phyloP scores from a whole-genome alignment of 768 basidiomycete species.

The Hypholoma fasciculare region DNA sequence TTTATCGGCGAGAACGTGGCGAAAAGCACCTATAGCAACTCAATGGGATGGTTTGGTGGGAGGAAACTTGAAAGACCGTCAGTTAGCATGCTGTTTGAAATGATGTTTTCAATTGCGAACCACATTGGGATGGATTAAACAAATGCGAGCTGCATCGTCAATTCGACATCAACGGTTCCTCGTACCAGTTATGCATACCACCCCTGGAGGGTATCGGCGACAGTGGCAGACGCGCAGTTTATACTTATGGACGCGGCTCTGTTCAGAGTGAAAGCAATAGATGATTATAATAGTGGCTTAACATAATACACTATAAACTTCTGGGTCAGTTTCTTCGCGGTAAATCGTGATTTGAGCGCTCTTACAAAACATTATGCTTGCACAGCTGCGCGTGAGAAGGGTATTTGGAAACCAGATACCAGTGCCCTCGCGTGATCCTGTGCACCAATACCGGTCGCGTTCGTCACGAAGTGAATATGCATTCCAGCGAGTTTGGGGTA shows the following conservation, averaged over 20 bases:
- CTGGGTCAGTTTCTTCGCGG: not conserved
- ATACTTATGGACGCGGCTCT: not conserved
- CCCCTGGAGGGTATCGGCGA: not conserved
- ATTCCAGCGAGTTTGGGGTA: constrained; percentile 89
- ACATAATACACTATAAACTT: not conserved
- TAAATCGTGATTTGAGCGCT: not conserved
- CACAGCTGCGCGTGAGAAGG: constrained; percentile 48
- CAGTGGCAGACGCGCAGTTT: not conserved
- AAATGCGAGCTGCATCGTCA: too few relatives aligned
- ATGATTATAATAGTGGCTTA: not conserved
- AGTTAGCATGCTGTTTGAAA: too few relatives aligned
- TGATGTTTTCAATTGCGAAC: too few relatives aligned
- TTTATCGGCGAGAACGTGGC: too few relatives aligned
- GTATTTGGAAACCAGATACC: constrained; percentile 90
- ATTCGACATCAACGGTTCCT: too few relatives aligned
- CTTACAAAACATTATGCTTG: constrained; percentile 36
- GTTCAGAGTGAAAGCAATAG: not conserved
- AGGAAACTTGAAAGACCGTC: too few relatives aligned
- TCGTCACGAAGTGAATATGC: constrained; percentile 93
- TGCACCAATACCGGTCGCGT: constrained; percentile 83
- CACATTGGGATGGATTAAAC: too few relatives aligned
- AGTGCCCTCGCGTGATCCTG: constrained; percentile 87
- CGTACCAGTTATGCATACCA: too few relatives aligned
- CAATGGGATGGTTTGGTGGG: too few relatives aligned
- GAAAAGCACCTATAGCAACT: too few relatives aligned